Percentiles rank a stretch among this genome's conserved stretches.
These are phyloP conservation scores for Meredithiella fracta DNA, from an alignment of 2,329 filamentous ascomycete species.

Conservation along the genomic window DNA sequence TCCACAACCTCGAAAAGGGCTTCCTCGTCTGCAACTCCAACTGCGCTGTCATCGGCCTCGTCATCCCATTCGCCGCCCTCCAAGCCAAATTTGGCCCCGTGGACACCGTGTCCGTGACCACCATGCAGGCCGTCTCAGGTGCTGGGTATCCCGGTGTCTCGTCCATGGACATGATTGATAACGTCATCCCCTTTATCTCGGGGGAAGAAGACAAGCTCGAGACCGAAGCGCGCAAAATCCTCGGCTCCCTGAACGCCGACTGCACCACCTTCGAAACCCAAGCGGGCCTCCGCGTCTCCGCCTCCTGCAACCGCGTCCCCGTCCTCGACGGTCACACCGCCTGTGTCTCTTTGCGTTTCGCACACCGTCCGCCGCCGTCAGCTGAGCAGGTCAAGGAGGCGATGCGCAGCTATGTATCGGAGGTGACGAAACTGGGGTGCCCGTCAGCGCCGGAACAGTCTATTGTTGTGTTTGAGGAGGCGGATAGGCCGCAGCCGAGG, in stretches of 20 bases:
- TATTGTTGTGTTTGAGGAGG: conserved; percentile 79
- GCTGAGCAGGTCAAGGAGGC: conserved; percentile 64
- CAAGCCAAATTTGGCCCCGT: conserved; percentile 75
- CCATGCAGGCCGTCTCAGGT: conserved; percentile 85
- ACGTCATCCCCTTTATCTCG: conserved; percentile 82
- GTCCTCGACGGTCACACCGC: conserved; percentile 90
- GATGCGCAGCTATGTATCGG: conserved; percentile 62
- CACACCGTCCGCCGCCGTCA: conserved; percentile 54
- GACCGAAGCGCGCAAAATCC: conserved; percentile 86
- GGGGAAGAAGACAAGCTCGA: conserved; percentile 96
- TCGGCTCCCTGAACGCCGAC: conserved; percentile 56
- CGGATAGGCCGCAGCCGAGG: conserved; percentile 78
- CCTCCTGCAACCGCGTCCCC: conserved; percentile 84
- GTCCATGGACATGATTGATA: conserved; percentile 92
- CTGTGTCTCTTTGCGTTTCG: conserved; percentile 79
- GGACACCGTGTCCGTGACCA: conserved; percentile 61
- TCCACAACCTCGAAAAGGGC: conserved; percentile 59
- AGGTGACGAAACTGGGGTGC: conserved; percentile 70
- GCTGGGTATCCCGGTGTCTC: conserved; percentile 82
- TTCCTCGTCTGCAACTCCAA: conserved; percentile 97
- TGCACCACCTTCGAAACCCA: conserved; percentile 65
- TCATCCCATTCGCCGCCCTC: conserved; percentile 84
- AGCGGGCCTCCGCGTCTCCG: conserved; percentile 56
- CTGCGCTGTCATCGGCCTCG: conserved; percentile 90
- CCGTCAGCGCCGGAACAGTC: conserved; percentile 68